Base-by-base conservation (phyloP, 73 alveolate species). In the Paramecium octaurelia region DNA sequence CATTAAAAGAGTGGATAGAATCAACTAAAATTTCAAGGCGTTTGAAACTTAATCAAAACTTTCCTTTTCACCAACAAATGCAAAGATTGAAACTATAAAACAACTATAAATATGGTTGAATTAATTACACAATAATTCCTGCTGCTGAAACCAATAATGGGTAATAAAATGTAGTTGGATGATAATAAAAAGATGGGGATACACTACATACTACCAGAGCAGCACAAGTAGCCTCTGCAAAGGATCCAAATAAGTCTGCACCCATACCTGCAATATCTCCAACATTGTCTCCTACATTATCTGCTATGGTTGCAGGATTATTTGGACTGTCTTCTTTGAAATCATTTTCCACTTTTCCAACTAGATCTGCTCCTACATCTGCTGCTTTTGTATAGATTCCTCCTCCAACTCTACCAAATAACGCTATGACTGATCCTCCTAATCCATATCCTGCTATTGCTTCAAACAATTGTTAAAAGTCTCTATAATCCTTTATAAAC, bases 181-280 rank as follows among this genome's bases (percentile, higher is more conserved):
- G 50, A 18, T 50, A 42, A 38, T 94, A 93, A 14, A 97, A 68
- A 57, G 96, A 95, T 35, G 86, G 86, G 44, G 98, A 95, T 31
- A 99, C 96, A 48, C 99, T 96, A 29, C 98, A 95, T 34, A 98
- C 96, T 42, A 98, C 99, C 73, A 98, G 92, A 35, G 99, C 97
- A 34, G 99, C 99, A 85, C 99, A 97, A 36, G 98, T 95, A 50
- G 99, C 85, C 85, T 97, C 99, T 70, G 99, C 99, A 92, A 98
- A 96, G 54, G 99, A 97, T 21, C 99, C 99, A 92, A 98, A 98
- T 23, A 98, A 95, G 83, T 98, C 99, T 35, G 99, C 93, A 68
- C 99, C 99, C 99, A 98, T 98, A 34, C 99, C 99, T 11, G 99
- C 99, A 77, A 95, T 95, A 93, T 95, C 98, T 43, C 97, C 95